phyloP scores from a whole-genome alignment of 108 stramenopile species.

The Nannochloropsis gaditana region DNA sequence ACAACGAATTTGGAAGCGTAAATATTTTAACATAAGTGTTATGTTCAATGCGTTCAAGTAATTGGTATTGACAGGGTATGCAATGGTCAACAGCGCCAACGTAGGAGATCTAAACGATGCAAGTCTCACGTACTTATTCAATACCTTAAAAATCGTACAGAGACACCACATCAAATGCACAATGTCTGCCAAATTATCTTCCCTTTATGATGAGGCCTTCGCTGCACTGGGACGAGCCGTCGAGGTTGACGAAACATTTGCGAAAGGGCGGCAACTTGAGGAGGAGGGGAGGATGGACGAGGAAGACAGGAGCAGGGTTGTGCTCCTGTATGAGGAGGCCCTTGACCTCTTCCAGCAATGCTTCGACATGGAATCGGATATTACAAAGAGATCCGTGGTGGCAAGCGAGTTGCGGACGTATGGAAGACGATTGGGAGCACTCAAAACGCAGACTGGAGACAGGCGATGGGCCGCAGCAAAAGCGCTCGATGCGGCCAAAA shows the following conservation, averaged over 20 bases:
- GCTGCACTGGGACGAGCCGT: slow-evolving; percentile 15
- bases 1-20: no score
- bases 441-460: background rate
- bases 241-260: background rate
- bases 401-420: slow-evolving; percentile 1
- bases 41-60: no score
- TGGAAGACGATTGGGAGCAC: background rate
- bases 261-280: background rate
- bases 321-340: background rate
- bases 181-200: background rate
- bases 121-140: no score
- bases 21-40: no score
- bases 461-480: slow-evolving; percentile 10
- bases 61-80: no score
- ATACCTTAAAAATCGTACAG: no score
- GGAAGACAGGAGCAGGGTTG: background rate
- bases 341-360: slow-evolving; percentile 9
- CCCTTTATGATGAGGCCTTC: background rate
- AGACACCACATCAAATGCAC: no score
- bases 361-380: background rate
- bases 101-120: no score
- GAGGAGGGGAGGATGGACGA: background rate
- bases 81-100: no score
- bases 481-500: background rate
- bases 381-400: background rate